Evolutionary conservation across 2,329 filamentous ascomycete species (phyloP), one percentile per base, ranked within the genome.

Genomic region (Cercospora janseana): DNA sequence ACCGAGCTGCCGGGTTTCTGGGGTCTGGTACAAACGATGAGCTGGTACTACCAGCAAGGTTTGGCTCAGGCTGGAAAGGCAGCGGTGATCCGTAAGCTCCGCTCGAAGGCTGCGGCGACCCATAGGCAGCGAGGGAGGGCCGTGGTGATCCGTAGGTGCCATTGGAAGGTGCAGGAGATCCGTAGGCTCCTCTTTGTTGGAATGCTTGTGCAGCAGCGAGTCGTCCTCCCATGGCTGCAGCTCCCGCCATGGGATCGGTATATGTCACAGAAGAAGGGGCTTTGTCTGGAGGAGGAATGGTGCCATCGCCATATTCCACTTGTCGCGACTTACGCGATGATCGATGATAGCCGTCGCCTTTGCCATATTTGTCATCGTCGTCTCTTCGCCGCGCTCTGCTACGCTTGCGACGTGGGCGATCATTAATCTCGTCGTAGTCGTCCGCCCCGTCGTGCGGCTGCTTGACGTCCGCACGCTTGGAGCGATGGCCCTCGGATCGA

Each of bases 361-460:
- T 43, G 2, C 58, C 57, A 31, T 61, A 59, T 18, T 55, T 51
- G 44, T 62, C 56, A n/a, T 57, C 51, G 40, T 66, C 59, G 9
- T 54, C 60, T 38, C 51, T 47, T 27, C 54, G 58, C 41, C 56
- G 55, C 15, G 55, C 53, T 32, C 42, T 49, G 35, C 51, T 53
- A 41, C 51, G 46, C 27, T 43, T 49, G 18, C 51, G 46, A 41
- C 61, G 44, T 7, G 53, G 55, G 20, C 56, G 42, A 46, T 62
- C 55, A 50, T 63, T 60, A 10, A 60, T 52, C 28, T 52, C 40
- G 41, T 65, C 57, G 47, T 55, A 59, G 24, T 65, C 59, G 42
- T 57, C 55, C n/a, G 41, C 51, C 10, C 60, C 60, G 35, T 66
- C 63, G 37, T 60, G 28, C 4, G 38, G 60, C 18, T 43, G 51